A percentile compares a stretch with the other conserved stretches of the same genome.
These are phyloP conservation scores for Aquilaria yunnanensis DNA, from an alignment of 345 rosid genomes.

Conservation along the genomic window DNA sequence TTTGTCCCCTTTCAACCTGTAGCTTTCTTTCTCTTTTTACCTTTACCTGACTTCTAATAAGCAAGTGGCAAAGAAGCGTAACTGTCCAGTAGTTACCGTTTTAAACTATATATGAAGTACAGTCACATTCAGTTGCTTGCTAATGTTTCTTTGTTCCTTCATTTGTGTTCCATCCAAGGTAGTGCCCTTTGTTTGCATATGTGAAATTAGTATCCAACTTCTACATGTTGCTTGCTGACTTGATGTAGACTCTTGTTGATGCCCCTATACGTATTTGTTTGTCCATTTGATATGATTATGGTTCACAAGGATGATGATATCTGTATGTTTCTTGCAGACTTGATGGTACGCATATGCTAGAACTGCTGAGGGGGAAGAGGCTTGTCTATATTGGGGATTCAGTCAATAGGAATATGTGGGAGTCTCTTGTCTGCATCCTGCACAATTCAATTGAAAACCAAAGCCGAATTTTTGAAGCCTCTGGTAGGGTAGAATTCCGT, in stretches of 20 bases:
- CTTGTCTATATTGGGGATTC: conserved; percentile 42
- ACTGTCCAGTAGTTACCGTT: too few species aligned
- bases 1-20: too few species aligned
- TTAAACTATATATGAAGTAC: too few species aligned
- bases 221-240: not conserved
- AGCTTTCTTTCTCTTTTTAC: too few species aligned
- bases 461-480: conserved; percentile 28
- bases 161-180: too few species aligned
- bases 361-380: conserved; percentile 34
- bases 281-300: not conserved
- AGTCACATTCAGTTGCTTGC: too few species aligned
- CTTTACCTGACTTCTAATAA: too few species aligned
- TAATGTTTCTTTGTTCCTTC: too few species aligned
- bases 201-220: not conserved
- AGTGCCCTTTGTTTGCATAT: too few species aligned
- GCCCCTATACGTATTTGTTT: not conserved
- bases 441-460: conserved; percentile 16
- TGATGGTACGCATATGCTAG: conserved; percentile 29
- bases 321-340: conserved; percentile 23
- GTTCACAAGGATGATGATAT: not conserved
- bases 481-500: conserved; percentile 25
- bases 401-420: conserved; percentile 45
- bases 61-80: too few species aligned
- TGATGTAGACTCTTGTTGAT: not conserved
- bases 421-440: conserved; percentile 38